These are phyloP conservation scores for Alternaria brassicicola DNA, from an alignment of 2,329 filamentous ascomycete species.

Conservation along the genomic window DNA sequence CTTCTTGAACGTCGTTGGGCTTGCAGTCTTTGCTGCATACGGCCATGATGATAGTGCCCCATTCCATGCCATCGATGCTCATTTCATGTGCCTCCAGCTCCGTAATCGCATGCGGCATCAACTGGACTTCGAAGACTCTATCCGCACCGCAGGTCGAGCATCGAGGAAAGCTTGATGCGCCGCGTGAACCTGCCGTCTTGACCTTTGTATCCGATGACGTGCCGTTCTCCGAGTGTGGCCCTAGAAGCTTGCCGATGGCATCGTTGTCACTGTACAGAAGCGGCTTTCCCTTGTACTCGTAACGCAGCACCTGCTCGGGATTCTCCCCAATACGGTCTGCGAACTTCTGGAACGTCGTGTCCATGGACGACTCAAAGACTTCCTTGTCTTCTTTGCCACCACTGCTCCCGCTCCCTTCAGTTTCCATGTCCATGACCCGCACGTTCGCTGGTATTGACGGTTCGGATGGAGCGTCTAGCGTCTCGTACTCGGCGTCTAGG, in stretches of 20 bases:
- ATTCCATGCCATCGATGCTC: constrained; percentile 86
- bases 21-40: constrained; percentile 83
- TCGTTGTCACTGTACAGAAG: constrained; percentile 83
- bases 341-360: constrained; percentile 59
- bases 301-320: constrained; percentile 58
- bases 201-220: constrained; percentile 36
- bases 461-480: constrained; percentile 66
- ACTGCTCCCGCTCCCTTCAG: constrained; percentile 34
- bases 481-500: constrained; percentile 90
- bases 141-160: constrained; percentile 77
- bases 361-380: constrained; percentile 56
- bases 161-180: constrained; percentile 65
- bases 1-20: constrained; percentile 62
- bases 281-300: constrained; percentile 56
- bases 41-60: constrained; percentile 88
- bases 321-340: constrained; percentile 59
- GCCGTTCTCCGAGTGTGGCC: constrained; percentile 37
- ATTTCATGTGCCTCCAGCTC: constrained; percentile 79
- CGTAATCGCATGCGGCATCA: constrained; percentile 87
- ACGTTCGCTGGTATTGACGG: constrained; percentile 58
- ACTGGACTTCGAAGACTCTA: constrained; percentile 87
- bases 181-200: constrained; percentile 31
- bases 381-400: constrained; percentile 54
- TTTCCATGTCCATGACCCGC: constrained; percentile 49
- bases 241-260: constrained; percentile 70